Conservation (phyloP, 2,329 filamentous ascomycete genomes). For the Fusarium sp. region DNA sequence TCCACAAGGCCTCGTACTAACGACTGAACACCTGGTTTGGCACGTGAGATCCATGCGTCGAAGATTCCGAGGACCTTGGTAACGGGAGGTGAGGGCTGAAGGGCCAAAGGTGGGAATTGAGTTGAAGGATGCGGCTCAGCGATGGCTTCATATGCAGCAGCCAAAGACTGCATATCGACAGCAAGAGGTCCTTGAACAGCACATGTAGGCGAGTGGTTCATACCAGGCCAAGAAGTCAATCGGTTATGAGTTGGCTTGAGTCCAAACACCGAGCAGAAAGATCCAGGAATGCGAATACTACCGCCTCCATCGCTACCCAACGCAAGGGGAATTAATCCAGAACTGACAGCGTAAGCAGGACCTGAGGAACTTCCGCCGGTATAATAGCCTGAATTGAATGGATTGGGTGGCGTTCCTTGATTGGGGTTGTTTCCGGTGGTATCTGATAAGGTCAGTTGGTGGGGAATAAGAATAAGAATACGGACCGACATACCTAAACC, state of each 20-base stretch:
- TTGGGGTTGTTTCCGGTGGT: conserved; percentile 82
- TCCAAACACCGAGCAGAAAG: conserved; percentile 80
- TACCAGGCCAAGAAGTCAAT: conserved; percentile 71
- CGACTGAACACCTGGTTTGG: conserved; percentile 58
- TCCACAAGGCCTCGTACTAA: conserved; percentile 62
- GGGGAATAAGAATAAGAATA: background rate
- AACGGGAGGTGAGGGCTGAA: conserved; percentile 39
- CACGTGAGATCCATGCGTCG: conserved; percentile 71
- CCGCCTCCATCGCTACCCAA: conserved; percentile 81
- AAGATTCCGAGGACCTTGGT: conserved; percentile 72
- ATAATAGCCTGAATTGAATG: conserved; percentile 80
- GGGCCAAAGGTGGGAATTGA: conserved; percentile 63
- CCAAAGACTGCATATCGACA: conserved; percentile 74
- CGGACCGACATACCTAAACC: conserved; percentile 68
- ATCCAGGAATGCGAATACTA: conserved; percentile 78
- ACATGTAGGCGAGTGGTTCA: conserved; percentile 70
- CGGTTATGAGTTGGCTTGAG: conserved; percentile 79
- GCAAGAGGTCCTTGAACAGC: conserved; percentile 78
- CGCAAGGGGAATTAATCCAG: conserved; percentile 78
- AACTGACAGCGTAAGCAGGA: conserved; percentile 76
- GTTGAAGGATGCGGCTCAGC: conserved; percentile 72
- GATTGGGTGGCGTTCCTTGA: conserved; percentile 81
- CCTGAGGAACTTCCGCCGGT: conserved; percentile 83
- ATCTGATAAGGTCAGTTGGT: conserved; percentile 59
- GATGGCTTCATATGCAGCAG: conserved; percentile 74